These are phyloP conservation scores for Verticillium albo-atrum DNA, from an alignment of 2,329 filamentous ascomycete species.

Conservation along the genomic window DNA sequence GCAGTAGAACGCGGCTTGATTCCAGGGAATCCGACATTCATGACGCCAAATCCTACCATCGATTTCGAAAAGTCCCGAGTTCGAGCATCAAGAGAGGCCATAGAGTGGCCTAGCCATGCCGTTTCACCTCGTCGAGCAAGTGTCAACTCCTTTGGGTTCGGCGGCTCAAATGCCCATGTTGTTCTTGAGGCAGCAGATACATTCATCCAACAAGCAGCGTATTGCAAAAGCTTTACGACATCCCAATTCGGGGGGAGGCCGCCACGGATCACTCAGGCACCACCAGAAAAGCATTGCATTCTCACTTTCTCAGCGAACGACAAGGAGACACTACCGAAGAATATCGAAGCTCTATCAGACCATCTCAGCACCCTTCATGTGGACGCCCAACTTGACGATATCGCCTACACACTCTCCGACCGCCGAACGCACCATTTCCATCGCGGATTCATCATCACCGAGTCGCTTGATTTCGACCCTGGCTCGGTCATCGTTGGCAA, in stretches of 20 bases:
- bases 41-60: conserved; percentile 35
- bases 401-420: conserved; percentile 23
- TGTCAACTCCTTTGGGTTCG: conserved; percentile 21
- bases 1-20: conserved; percentile 20
- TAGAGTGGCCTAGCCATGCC: not conserved
- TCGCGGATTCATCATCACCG: conserved; percentile 15
- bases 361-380: conserved; percentile 17
- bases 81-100: not conserved
- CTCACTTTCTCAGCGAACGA: conserved; percentile 8
- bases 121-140: conserved; percentile 6
- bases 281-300: conserved; percentile 7
- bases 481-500: not conserved
- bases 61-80: conserved; percentile 29
- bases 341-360: not conserved
- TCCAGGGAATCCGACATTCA: conserved; percentile 16
- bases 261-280: not conserved
- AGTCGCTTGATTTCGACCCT: not conserved
- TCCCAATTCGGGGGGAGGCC: conserved; percentile 4
- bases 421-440: conserved; percentile 13
- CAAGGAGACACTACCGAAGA: not conserved
- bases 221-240: not conserved
- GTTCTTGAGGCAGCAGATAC: conserved; percentile 17
- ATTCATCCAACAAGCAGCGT: not conserved
- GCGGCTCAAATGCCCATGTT: conserved; percentile 19
- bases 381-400: conserved; percentile 13